A percentile compares a stretch with the other conserved stretches of the same genome.
These are phyloP conservation scores for Phytophthora tubulina DNA, from an alignment of 352 stramenopile genomes.

Conservation along the genomic window DNA sequence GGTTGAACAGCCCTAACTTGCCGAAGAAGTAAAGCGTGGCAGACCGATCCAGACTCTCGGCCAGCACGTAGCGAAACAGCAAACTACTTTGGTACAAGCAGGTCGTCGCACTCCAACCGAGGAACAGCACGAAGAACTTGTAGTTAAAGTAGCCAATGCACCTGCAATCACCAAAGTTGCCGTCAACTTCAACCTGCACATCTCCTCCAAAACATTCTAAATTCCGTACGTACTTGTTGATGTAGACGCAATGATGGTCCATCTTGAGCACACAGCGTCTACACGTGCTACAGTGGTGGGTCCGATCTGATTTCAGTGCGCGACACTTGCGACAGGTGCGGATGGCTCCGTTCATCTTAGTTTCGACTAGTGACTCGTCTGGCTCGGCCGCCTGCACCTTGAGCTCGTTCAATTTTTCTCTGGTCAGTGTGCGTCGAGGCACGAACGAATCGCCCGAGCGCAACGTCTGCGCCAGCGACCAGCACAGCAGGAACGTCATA, in stretches of 20 bases:
- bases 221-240: slow-evolving; percentile 80
- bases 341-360: slow-evolving; percentile 73
- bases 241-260: slow-evolving; percentile 91
- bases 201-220: neutral
- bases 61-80: slow-evolving; percentile 71
- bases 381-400: slow-evolving; percentile 8
- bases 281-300: slow-evolving; percentile 87
- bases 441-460: slow-evolving; percentile 71
- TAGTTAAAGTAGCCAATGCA: slow-evolving; percentile 92
- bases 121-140: slow-evolving; percentile 91
- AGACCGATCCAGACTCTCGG: slow-evolving; percentile 60
- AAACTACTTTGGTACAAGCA: slow-evolving; percentile 79
- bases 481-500: slow-evolving; percentile 64
- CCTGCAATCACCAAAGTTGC: slow-evolving; percentile 35
- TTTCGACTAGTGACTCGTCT: slow-evolving; percentile 51
- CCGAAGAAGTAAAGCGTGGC: slow-evolving; percentile 68
- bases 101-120: slow-evolving; percentile 74
- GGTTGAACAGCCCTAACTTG: slow-evolving; percentile 61
- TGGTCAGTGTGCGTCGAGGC: slow-evolving; percentile 31
- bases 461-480: slow-evolving; percentile 66
- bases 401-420: slow-evolving; percentile 18
- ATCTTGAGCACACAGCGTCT: slow-evolving; percentile 86
- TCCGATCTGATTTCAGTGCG: slow-evolving; percentile 77
- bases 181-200: slow-evolving; percentile 18
- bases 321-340: slow-evolving; percentile 85